Conservation (phyloP, 2,329 filamentous ascomycete species). For the Epichloe brachyelytri region DNA sequence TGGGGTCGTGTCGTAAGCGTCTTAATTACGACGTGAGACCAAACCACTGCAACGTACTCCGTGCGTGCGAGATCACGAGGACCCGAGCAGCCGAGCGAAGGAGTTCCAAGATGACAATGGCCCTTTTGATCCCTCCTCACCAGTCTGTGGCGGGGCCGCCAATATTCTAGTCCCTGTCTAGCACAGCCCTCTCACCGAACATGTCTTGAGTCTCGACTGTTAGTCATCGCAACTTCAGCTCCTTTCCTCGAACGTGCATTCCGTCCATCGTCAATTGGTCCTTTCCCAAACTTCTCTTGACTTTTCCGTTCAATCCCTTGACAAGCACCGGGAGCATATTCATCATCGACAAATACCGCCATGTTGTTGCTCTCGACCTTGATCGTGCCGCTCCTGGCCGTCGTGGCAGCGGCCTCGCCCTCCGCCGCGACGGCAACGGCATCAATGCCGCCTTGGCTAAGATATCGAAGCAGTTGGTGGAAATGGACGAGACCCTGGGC, state of each 20-base stretch:
- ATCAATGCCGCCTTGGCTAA: constrained; percentile 1
- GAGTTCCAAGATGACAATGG: too few relatives aligned
- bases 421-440: background rate
- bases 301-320: too few relatives aligned
- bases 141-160: too few relatives aligned
- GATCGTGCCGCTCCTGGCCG: background rate
- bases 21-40: background rate
- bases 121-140: too few relatives aligned
- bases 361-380: background rate
- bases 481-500: constrained; percentile 1
- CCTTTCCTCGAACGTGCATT: too few relatives aligned
- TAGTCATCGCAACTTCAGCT: too few relatives aligned
- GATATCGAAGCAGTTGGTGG: background rate
- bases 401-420: background rate
- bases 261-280: too few relatives aligned
- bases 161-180: too few relatives aligned
- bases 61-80: background rate
- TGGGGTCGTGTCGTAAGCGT: background rate
- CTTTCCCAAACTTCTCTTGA: too few relatives aligned
- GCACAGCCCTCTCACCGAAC: too few relatives aligned
- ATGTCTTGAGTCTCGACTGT: too few relatives aligned
- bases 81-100: too few relatives aligned
- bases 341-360: background rate
- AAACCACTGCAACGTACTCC: background rate
- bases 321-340: background rate